Base-by-base conservation (phyloP, 2,329 filamentous ascomycete species). In the Verticillium nonalfalfae region DNA sequence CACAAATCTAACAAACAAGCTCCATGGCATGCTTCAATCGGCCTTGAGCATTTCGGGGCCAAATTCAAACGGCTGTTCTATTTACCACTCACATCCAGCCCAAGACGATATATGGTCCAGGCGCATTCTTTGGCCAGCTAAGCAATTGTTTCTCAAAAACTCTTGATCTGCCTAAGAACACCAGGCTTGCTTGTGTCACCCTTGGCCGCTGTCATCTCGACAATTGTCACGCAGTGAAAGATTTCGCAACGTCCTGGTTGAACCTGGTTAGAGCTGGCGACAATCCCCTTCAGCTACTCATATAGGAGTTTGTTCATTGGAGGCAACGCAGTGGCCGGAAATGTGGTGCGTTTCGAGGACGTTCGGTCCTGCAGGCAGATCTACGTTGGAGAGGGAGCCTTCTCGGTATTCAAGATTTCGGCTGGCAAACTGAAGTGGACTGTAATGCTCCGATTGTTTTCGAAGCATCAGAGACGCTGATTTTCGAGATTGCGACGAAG, bases 261-360 rank as follows among this genome's bases (percentile, higher is more conserved):
- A 96, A 90, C 91, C 62, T 87, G 81, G 36, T 84, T 87, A 65
- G 96, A 90, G 58, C 90, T 81, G 1, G 75, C 69, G 66, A 94
- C 90, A 2, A 96, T 83, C 4, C 74, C 79, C 76, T 89, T 81
- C 59, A 93, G 76, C 69, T 93, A 84, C 72, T 87, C 82, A 55
- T 87, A 76, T 0, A 79, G 83, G 52, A 93, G 78, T 70, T 90
- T 78, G 69, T 91, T 86, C 85, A 93, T 93, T 7, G 87, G 90
- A 74, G 10, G 87, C 85, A 1, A 92, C 90, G 1, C 87, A 85
- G 50, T 85, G 83, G 1, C 90, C 89, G 6, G 87, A 88, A 68
- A 93, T 90, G 74, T 93, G 90, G 69, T 93, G 90, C 1, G 89
- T 90, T 90, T 93, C 89, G 35, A 90, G 83, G 81, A 93, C 26